These are phyloP conservation scores for Colletotrichum navitas DNA, from an alignment of 2,329 filamentous ascomycete genomes.

Conservation along the genomic window DNA sequence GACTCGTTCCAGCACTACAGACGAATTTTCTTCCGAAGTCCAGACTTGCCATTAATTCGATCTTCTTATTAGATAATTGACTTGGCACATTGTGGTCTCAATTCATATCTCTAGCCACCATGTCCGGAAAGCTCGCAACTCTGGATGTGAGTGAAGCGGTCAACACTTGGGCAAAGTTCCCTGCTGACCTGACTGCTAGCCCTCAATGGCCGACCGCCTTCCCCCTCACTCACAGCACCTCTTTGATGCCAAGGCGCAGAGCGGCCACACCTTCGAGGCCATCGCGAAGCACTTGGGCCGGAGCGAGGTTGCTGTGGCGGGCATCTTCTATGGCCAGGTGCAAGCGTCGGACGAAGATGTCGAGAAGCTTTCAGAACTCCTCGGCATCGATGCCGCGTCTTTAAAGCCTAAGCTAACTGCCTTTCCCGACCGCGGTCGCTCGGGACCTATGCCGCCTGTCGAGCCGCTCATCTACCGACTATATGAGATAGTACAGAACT, in stretches of 20 bases:
- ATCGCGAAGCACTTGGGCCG: conserved; percentile 81
- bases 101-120: not conserved
- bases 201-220: conserved; percentile 75
- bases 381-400: conserved; percentile 68
- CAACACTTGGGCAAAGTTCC: not conserved
- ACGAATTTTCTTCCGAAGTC: not conserved
- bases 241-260: conserved; percentile 83
- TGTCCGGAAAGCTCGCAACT: conserved; percentile 43
- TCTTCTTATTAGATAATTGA: not conserved
- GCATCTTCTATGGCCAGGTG: conserved; percentile 91
- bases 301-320: conserved; percentile 86
- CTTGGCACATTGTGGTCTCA: not conserved
- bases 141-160: conserved; percentile 53
- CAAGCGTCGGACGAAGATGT: conserved; percentile 78
- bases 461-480: conserved; percentile 91
- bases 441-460: conserved; percentile 84
- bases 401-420: conserved; percentile 75
- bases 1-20: not conserved
- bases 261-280: conserved; percentile 81
- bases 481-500: conserved; percentile 97
- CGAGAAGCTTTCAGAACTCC: conserved; percentile 73
- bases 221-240: conserved; percentile 79
- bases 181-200: conserved; percentile 56
- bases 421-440: conserved; percentile 84
- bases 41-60: not conserved